phyloP scores from a whole-genome alignment of 2,329 filamentous ascomycete species.

The Fusarium transvaalense region DNA sequence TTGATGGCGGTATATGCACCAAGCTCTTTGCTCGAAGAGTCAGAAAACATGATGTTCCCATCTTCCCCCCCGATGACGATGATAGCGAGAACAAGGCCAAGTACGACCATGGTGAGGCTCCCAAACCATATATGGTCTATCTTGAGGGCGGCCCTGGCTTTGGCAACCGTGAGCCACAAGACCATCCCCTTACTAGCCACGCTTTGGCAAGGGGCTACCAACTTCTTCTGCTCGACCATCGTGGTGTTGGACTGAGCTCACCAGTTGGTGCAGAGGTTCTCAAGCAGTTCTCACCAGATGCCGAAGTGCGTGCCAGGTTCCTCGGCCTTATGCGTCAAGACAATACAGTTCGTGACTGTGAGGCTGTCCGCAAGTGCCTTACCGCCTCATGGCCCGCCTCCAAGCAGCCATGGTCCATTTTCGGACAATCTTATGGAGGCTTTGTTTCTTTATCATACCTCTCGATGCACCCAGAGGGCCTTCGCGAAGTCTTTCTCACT shows the following conservation, averaged over 20 bases:
- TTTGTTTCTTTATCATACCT: constrained; percentile 89
- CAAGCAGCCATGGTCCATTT: constrained; percentile 83
- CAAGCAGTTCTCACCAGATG: constrained; percentile 66
- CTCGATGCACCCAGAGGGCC: constrained; percentile 79
- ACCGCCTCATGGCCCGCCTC: constrained; percentile 76
- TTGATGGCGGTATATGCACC: constrained; percentile 67
- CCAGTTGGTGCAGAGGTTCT: constrained; percentile 82
- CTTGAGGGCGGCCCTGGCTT: constrained; percentile 90
- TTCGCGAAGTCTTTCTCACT: constrained; percentile 86
- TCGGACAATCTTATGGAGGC: constrained; percentile 93
- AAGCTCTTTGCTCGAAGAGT: constrained; percentile 84
- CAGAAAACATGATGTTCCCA: constrained; percentile 72
- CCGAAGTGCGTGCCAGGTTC: constrained; percentile 80
- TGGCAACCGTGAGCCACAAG: constrained; percentile 80
- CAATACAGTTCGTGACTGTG: constrained; percentile 88
- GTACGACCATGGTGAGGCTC: constrained; percentile 43
- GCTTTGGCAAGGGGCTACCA: constrained; percentile 87
- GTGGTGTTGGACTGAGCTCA: constrained; percentile 87
- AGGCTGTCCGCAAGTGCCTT: constrained; percentile 83
- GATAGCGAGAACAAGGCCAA: constrained; percentile 17
- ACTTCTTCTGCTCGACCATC: constrained; percentile 87
- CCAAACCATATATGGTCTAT: constrained; percentile 75
- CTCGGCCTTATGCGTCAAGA: constrained; percentile 89
- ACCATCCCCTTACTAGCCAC: constrained; percentile 75
- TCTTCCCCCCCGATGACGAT: constrained; percentile 60